Conservation (phyloP, 1,139 yeast genomes). For the Debaryomyces nepalensis region DNA sequence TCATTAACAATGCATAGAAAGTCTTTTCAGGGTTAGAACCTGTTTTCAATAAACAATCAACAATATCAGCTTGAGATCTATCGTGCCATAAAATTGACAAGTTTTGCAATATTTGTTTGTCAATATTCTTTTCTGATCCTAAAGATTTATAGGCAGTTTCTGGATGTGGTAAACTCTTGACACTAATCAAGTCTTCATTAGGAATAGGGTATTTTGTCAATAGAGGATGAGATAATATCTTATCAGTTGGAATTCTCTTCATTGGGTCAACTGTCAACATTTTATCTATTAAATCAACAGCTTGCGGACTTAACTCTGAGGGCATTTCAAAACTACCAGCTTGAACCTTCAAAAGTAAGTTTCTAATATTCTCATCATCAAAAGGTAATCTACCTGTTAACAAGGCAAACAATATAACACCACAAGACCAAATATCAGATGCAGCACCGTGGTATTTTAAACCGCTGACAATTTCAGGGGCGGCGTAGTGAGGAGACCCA, state of each 20-base stretch:
- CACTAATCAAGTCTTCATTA: conserved; percentile 53
- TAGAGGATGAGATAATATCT: conserved; percentile 78
- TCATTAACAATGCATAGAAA: conserved; percentile 66
- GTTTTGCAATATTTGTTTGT: conserved; percentile 67
- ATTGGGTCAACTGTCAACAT: conserved; percentile 84
- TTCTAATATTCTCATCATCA: conserved; percentile 79
- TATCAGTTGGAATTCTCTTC: conserved; percentile 73
- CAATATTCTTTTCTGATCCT: conserved; percentile 55
- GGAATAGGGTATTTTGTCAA: conserved; percentile 63
- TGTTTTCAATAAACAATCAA: conserved; percentile 53
- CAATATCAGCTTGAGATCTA: conserved; percentile 59
- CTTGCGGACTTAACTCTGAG: conserved; percentile 62
- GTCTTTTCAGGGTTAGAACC: conserved; percentile 77
- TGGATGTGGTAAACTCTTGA: conserved; percentile 64
- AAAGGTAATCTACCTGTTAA: conserved; percentile 81
- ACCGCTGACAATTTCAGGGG: conserved; percentile 84
- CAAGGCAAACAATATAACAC: conserved; percentile 76
- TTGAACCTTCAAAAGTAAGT: conserved; percentile 71
- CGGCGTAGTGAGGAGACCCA: conserved; percentile 88
- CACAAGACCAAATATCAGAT: conserved; percentile 87
- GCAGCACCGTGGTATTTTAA: conserved; percentile 81
- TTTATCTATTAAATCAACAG: conserved; percentile 67
- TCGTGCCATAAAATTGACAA: conserved; percentile 79
- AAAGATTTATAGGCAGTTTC: conserved; percentile 59
- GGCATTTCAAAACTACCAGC: conserved; percentile 79